These are phyloP conservation scores for Sporobolomyces phaffii DNA, from an alignment of 768 basidiomycete species.

Conservation along the genomic window DNA sequence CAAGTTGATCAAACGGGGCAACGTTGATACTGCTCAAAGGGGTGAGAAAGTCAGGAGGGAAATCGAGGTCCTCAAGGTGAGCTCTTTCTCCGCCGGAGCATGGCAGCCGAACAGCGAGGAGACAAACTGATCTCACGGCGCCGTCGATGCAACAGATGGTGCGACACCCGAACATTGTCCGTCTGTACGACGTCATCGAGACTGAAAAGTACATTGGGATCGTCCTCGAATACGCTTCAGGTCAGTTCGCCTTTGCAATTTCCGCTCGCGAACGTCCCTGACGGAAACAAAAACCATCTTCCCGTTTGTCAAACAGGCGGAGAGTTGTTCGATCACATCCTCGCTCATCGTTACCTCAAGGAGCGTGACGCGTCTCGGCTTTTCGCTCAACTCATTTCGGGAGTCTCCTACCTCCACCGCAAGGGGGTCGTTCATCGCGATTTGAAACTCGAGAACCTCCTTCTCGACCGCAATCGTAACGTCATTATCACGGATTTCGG, in stretches of 20 bases:
- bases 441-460: slow-evolving; percentile 95
- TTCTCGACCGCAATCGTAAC: slow-evolving; percentile 93
- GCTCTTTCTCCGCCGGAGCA: background rate
- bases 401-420: slow-evolving; percentile 97
- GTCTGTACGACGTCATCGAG: slow-evolving; percentile 96
- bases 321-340: slow-evolving; percentile 96
- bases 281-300: background rate
- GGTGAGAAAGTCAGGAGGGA: slow-evolving; percentile 96
- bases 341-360: slow-evolving; percentile 91
- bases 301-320: slow-evolving; percentile 51
- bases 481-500: slow-evolving; percentile 99
- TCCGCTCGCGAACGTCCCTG: background rate
- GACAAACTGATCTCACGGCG: no score
- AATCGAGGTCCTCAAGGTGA: slow-evolving; percentile 89
- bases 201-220: slow-evolving; percentile 99
- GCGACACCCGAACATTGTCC: slow-evolving; percentile 96
- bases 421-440: slow-evolving; percentile 99
- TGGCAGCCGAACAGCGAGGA: no score
- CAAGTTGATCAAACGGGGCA: slow-evolving; percentile 88
- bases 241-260: slow-evolving; percentile 44
- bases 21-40: slow-evolving; percentile 71
- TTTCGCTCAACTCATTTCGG: slow-evolving; percentile 95
- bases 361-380: slow-evolving; percentile 91
- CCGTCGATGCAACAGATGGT: no score
- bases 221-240: slow-evolving; percentile 95